Evolutionary conservation across 352 stramenopile genomes (phyloP).

Genomic region (Phytophthora constricta): DNA sequence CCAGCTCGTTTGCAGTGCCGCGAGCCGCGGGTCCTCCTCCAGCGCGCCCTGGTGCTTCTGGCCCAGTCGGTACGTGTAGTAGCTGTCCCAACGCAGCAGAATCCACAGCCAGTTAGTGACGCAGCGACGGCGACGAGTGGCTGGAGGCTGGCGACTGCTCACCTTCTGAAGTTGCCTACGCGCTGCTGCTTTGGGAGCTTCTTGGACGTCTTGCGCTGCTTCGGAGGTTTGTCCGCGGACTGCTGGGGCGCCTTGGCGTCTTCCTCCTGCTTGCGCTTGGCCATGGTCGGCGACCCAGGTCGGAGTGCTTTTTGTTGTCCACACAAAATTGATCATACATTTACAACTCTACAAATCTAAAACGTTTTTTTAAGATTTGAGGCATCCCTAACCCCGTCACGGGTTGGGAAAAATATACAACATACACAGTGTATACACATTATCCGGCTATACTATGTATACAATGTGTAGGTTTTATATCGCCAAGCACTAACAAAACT

Average conservation of each 20-base stretch:
- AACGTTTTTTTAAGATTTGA: too few relatives aligned
- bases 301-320: not conserved
- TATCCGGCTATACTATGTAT: too few relatives aligned
- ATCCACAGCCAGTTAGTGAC: slow-evolving; percentile 1
- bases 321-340: too few relatives aligned
- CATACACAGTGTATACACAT: too few relatives aligned
- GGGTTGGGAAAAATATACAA: too few relatives aligned
- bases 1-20: slow-evolving; percentile 67
- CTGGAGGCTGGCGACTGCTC: not conserved
- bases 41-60: slow-evolving; percentile 55
- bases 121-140: not conserved
- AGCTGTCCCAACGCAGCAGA: slow-evolving; percentile 47
- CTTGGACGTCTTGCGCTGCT: slow-evolving; percentile 19
- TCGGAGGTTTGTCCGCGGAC: slow-evolving; percentile 10
- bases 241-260: not conserved
- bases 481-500: too few relatives aligned
- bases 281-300: not conserved
- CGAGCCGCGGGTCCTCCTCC: slow-evolving; percentile 67
- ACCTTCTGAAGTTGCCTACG: slow-evolving; percentile 84
- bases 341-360: too few relatives aligned
- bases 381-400: too few relatives aligned
- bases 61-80: slow-evolving; percentile 80
- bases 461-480: too few relatives aligned
- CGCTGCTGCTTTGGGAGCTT: slow-evolving; percentile 49
- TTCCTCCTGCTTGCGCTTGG: slow-evolving; percentile 20